These are phyloP conservation scores for Trametes sanguinea DNA, from an alignment of 768 basidiomycete species.

Conservation along the genomic window DNA sequence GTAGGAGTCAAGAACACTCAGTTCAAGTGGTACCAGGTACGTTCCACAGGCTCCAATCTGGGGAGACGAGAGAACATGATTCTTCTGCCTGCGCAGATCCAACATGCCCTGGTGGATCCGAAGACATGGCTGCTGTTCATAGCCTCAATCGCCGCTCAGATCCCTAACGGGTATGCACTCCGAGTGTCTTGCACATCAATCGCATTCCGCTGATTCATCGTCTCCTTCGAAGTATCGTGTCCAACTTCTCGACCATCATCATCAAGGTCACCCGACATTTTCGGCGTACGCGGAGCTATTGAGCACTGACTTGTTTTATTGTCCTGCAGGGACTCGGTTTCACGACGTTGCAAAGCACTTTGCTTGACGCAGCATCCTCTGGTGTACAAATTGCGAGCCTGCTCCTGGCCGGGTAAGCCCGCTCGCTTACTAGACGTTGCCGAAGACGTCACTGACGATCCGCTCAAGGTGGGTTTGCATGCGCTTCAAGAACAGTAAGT, in stretches of 20 bases:
- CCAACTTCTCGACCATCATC: constrained; percentile 30
- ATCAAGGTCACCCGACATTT: constrained; percentile 22
- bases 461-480: constrained; percentile 16
- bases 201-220: not conserved
- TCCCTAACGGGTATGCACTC: constrained; percentile 33
- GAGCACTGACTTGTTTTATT: not conserved
- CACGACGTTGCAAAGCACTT: constrained; percentile 23
- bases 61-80: not conserved
- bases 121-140: constrained; percentile 39
- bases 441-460: too few relatives aligned
- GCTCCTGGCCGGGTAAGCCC: not conserved
- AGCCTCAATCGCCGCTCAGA: constrained; percentile 36
- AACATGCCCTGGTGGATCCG: constrained; percentile 31
- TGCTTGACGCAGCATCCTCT: constrained; percentile 22
- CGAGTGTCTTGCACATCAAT: not conserved
- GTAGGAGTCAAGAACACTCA: constrained; percentile 38
- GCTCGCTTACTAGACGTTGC: too few relatives aligned
- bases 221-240: constrained; percentile 11
- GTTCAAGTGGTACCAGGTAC: constrained; percentile 40
- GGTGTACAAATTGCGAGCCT: constrained; percentile 20
- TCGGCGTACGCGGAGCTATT: too few relatives aligned
- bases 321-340: constrained; percentile 20
- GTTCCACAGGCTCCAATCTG: constrained; percentile 23
- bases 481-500: constrained; percentile 24
- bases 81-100: constrained; percentile 6